Evolutionary conservation across 2,329 filamentous ascomycete genomes (phyloP).

Genomic region (Trichoderma sp.): DNA sequence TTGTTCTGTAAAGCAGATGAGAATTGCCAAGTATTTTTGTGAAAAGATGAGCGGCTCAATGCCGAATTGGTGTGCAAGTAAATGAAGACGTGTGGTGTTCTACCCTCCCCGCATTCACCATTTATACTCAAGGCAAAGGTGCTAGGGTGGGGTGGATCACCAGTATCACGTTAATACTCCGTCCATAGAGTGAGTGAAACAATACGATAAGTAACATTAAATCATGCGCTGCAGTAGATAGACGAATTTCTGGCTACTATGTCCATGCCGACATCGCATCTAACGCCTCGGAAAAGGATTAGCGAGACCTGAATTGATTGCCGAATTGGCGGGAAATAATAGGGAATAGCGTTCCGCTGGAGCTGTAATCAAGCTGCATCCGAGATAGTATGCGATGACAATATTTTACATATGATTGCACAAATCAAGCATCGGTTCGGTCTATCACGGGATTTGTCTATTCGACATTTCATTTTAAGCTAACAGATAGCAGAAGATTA

Average conservation of each 20-base stretch:
- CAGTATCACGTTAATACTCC: not conserved
- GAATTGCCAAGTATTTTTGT: not conserved
- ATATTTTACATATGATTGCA: not conserved
- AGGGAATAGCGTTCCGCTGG: not conserved
- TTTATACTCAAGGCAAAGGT: not conserved
- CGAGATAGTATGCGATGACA: not conserved
- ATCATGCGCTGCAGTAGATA: not conserved
- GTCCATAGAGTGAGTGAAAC: not conserved
- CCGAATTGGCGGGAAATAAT: not conserved
- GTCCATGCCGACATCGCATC: not conserved
- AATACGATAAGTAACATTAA: not conserved
- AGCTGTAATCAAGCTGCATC: not conserved
- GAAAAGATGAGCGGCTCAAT: not conserved
- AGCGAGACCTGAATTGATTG: not conserved
- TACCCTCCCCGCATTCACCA: constrained; percentile 1
- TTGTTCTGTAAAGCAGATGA: not conserved
- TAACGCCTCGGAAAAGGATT: not conserved
- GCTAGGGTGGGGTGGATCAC: not conserved
- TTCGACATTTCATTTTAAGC: not conserved
- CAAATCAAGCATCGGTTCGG: not conserved
- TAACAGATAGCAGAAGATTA: not conserved
- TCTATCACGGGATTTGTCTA: not conserved
- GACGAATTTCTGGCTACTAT: not conserved
- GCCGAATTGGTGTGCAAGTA: not conserved
- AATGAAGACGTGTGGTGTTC: not conserved